Evolutionary conservation across 768 basidiomycete species (phyloP), one percentile per base, ranked within the genome.

Genomic region (Boletus coccyginus): DNA sequence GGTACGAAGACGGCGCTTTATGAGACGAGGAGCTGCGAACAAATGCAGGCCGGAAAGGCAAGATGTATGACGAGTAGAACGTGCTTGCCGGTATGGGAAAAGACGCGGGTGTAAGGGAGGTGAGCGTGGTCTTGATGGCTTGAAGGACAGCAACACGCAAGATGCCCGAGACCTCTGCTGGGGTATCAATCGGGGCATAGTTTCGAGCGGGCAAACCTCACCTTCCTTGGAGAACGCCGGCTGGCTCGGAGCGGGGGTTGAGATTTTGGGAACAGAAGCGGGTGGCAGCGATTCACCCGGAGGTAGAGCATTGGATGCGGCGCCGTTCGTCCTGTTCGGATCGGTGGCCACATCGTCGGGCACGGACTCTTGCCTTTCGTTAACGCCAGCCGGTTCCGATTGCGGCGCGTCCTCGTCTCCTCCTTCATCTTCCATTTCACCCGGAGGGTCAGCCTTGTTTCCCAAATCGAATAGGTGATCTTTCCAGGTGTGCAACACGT

Each of bases 21-120:
- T 56, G 53, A 21, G 52, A 38, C 39, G 52, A 51, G 19, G 55
- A 17, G 60, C 60, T 62, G 59, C 44, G 55, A 59, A 66, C 16
- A 67, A 81, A 83, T n/a, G 84, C 83, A 9, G 92, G 90, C n/a
- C 92, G 81, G 50, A 78, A 84, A 7, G 92, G 92, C 3, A 95
- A 80, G 47, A 96, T 80, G 65, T 92, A 80, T 17, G 78, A 80
- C 8, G 88, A 82, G 71, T 93, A 94, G 61, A 94, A 84, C 0
- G 77, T 78, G 12, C 90, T 89, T 0, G 92, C 82, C 0, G 87
- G 75, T 43, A 94, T 85, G 0, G 94, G 92, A 65, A 93, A 90
- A 2, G 81, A 69, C 0, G 82, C 78, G 0, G 78, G 46, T 0
- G 84, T 81, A 2, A 83, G 67, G 1, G 78, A 65, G 0, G 75